Percentiles rank a stretch among this genome's conserved stretches.
Evolutionary conservation across 495 filamentous ascomycete species (phyloP).

Genomic region (Melanomma pulvis-pyrius): DNA sequence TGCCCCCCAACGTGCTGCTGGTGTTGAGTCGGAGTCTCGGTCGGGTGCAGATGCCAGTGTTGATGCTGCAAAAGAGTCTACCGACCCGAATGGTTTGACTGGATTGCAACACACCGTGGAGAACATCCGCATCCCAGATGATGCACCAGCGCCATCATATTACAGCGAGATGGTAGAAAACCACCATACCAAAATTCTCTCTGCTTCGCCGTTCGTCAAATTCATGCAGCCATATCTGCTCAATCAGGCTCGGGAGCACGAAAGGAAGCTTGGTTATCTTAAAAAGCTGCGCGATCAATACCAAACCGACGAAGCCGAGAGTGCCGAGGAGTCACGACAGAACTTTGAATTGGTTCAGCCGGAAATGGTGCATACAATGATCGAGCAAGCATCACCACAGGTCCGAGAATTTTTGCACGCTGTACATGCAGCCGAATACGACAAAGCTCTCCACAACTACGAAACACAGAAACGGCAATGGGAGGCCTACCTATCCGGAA

Average conservation of each 20-base stretch:
- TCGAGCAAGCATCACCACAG: conserved; percentile 74
- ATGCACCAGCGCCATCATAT: conserved; percentile 86
- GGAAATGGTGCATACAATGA: conserved; percentile 85
- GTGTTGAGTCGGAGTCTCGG: not conserved
- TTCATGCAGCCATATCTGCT: conserved; percentile 92
- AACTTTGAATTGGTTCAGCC: conserved; percentile 89
- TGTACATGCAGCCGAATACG: conserved; percentile 93
- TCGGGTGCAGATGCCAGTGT: not conserved
- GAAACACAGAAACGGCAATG: conserved; percentile 92
- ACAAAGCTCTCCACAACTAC: conserved; percentile 91
- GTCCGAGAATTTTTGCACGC: conserved; percentile 92
- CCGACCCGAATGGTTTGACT: not conserved
- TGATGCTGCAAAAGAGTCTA: not conserved
- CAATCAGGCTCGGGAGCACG: conserved; percentile 87
- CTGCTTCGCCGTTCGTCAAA: conserved; percentile 92
- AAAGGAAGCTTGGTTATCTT: conserved; percentile 76
- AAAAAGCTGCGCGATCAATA: conserved; percentile 82
- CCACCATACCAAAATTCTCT: conserved; percentile 89
- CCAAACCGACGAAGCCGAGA: conserved; percentile 39
- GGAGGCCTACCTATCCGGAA: conserved; percentile 87
- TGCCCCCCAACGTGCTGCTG: not conserved
- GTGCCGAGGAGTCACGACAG: conserved; percentile 54
- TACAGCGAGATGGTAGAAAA: conserved; percentile 94
- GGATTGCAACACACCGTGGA: not conserved
- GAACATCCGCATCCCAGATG: conserved; percentile 67